Evolutionary conservation across 129 eudicot species (phyloP).

Genomic region (sunflower (Helianthus annuus)): HanXRQr2.0-SUNRISE NC_035439.2:4058577-4059076

Average conservation of each 20-base stretch:
- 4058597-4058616: conserved; percentile 61
- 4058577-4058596: conserved; percentile 41
- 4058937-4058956: no score
- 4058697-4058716: conserved; percentile 79
- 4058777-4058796: conserved; percentile 61
- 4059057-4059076: no score
- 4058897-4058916: no score
- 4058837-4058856: neutral
- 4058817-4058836: conserved; percentile 18
- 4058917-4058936: no score
- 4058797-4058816: conserved; percentile 43
- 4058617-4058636: conserved; percentile 25
- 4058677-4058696: conserved; percentile 53
- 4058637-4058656: conserved; percentile 6
- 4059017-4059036: no score
- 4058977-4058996: no score
- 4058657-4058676: conserved; percentile 2
- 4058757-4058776: conserved; percentile 82
- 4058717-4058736: conserved; percentile 78
- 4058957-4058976: no score
- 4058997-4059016: no score
- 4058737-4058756: conserved; percentile 79
- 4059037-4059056: no score
- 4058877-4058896: neutral
- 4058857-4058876: neutral